A percentile compares a stretch with the other conserved stretches of the same genome.
Conservation (phyloP, 805 yeast species). For the Candida dendrica region DNA sequence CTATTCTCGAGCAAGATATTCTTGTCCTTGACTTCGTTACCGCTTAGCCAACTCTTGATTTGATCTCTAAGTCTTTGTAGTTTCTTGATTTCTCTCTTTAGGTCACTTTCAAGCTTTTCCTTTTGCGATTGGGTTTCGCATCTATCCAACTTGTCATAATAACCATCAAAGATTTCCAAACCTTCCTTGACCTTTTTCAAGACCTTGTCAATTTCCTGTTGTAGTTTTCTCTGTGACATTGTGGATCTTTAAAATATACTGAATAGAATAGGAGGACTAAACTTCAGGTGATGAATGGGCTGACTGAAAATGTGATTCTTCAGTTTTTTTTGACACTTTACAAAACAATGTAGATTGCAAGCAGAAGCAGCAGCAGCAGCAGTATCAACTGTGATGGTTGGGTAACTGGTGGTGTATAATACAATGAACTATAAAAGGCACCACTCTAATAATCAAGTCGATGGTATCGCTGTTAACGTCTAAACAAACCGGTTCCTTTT, state of each 20-base stretch:
- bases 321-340: no score
- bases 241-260: background rate
- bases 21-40: slow-evolving; percentile 87
- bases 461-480: no score
- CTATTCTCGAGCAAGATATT: slow-evolving; percentile 74
- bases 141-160: slow-evolving; percentile 76
- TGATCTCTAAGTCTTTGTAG: slow-evolving; percentile 91
- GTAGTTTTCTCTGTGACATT: slow-evolving; percentile 41
- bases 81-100: slow-evolving; percentile 92
- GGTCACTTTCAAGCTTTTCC: slow-evolving; percentile 86
- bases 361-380: no score
- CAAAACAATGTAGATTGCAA: no score
- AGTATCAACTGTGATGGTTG: no score
- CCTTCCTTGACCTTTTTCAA: slow-evolving; percentile 55
- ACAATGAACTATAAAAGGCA: no score
- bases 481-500: no score
- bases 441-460: no score
- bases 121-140: slow-evolving; percentile 83
- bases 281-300: no score
- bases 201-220: slow-evolving; percentile 84
- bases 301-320: no score
- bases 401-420: no score
- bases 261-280: no score
- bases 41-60: slow-evolving; percentile 89
- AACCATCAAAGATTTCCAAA: slow-evolving; percentile 71